Base-by-base conservation (phyloP, 2,329 filamentous ascomycete genomes). In the Ophiostoma tasmaniense region DNA sequence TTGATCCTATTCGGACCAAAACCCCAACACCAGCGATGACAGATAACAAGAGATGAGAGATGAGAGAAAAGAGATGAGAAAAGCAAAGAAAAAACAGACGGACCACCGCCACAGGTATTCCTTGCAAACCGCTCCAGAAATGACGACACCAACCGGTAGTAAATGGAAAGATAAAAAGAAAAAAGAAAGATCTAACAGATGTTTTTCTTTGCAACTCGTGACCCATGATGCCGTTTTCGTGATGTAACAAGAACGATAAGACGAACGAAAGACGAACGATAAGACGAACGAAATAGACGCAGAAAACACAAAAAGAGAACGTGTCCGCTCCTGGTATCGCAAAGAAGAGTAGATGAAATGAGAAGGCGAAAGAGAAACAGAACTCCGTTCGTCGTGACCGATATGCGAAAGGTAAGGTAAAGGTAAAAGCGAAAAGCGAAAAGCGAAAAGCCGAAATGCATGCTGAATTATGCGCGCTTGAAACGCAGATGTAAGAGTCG, bases 171-270 rank as follows among this genome's bases (percentile, higher is more conserved):
- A 20, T 2, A 17, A 30, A 33, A 25, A 33, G 78, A 79, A 79
- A 79, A 75, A 67, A 52, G 75, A 71, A 65, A 73, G 72, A 71
- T 82, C 82, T 84, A 85, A 83, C 77, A 78, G 76, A 77, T 79
- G 75, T 80, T 82, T 81, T 81, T 79, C 78, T 80, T 80, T 61
- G 55, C 55, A 61, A 61, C 55, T 61, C 55, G 55, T 61, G 55
- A 30, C 55, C 55, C 25, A 61, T 30, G 55, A 33, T 28, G 55
- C 55, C 55, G 25, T 61, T 61, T 61, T 61, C 55, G 55, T 61
- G 14, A 35, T 28, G 30, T 33, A 17, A 33, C n/a, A n/a, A n/a
- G n/a, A 33, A 30, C 14, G 52, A 61, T 11, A 59, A 14, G 22
- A 59, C n/a, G n/a, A 25, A 59, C 25, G 33, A 61, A 37, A 37